Evolutionary conservation across 2,329 filamentous ascomycete genomes (phyloP), one percentile per base, ranked within the genome.

Genomic region (Colletotrichum phormii): DNA sequence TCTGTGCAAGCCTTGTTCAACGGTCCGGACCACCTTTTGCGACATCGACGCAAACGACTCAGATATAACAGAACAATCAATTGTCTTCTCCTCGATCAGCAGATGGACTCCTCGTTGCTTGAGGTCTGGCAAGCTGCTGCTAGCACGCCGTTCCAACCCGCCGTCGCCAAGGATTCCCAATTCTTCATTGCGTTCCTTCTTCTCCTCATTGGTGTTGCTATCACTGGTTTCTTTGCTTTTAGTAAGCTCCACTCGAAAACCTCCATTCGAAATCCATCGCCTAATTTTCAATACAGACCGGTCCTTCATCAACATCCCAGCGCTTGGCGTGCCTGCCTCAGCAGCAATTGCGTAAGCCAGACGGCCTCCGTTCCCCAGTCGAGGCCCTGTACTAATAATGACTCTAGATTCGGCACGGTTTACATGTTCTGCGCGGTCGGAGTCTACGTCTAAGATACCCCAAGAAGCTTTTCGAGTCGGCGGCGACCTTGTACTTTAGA

Each of bases 371-470:
- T 15, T 65, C 33, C 42, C n/a, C 9, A 18, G 6, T 60, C 53
- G 24, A 35, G 62, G 73, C 53, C 75, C 31, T 51, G 8, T 18
- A 33, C 37, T 60, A 74, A 62, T 63, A 15, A 15, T 37, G 64
- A 66, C 78, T 29, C 12, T 80, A 98, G 96, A 63, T 94, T 98
- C 83, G 97, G 97, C 78, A 93, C 96, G 63, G 95, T 99, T 58
- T 98, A 97, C 86, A 98, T 98, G 93, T 98, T 99, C 85, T 99
- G 97, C 85, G 97, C 95, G 73, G 97, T 97, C 82, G 97, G 97
- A 82, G 97, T 99, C 81, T 98, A 99, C 91, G 95, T 99, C 83
- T 99, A 90, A 87, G 82, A 90, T 85, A 86, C 84, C 85, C 82
- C 78, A 72, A 75, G 73, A 75, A 77, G 65, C 77, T 76, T 76